Conservation (phyloP, 768 basidiomycete genomes). For the Rickenella mellea region DNA sequence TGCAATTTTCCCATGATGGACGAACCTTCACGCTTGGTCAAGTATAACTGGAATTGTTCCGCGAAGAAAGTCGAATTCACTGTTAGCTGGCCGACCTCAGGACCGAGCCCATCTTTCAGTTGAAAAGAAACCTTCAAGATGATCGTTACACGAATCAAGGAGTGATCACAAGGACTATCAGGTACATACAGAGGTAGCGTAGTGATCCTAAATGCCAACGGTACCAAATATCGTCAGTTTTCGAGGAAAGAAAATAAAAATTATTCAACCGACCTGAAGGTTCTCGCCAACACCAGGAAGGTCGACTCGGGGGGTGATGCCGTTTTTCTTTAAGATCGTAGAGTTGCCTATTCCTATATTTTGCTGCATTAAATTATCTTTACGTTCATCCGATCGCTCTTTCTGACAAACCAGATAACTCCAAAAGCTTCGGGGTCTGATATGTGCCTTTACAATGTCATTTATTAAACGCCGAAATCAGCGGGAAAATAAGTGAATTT, state of each 20-base stretch:
- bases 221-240: background rate
- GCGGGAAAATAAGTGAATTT: background rate
- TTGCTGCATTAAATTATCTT: no score
- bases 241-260: background rate
- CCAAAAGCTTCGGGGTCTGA: constrained; percentile 24
- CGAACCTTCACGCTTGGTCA: no score
- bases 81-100: no score
- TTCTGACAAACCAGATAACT: constrained; percentile 32
- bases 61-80: no score
- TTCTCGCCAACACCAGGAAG: constrained; percentile 30
- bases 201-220: background rate
- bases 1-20: no score
- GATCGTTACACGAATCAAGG: no score
- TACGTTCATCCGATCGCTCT: no score
- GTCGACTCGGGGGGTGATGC: constrained; percentile 20
- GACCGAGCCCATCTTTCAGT: no score
- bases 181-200: no score
- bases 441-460: constrained; percentile 16
- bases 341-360: constrained; percentile 27
- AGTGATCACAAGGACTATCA: no score
- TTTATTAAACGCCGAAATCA: background rate
- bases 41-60: no score
- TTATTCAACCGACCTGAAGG: constrained; percentile 14
- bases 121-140: no score
- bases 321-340: constrained; percentile 14